Conservation (phyloP, 2,329 filamentous ascomycete genomes). For the Botrytis fabae region DNA sequence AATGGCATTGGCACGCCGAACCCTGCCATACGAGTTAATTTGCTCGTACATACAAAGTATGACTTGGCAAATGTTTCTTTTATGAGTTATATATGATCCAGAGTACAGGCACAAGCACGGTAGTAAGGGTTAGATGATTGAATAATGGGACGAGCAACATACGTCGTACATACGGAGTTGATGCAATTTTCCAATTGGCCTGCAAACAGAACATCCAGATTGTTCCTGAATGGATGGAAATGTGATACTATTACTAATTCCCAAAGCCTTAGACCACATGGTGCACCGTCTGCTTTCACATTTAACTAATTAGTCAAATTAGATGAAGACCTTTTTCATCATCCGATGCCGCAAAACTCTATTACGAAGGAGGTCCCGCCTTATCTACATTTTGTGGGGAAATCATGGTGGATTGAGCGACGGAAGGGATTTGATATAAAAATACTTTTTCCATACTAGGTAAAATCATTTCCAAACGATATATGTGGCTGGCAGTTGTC, state of each 20-base stretch:
- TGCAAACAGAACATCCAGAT: background rate
- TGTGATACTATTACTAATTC: conserved; percentile 3
- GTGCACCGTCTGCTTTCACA: background rate
- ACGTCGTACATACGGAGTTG: background rate
- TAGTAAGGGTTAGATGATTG: background rate
- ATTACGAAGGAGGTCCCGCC: conserved; percentile 8
- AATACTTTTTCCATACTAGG: background rate
- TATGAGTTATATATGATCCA: background rate
- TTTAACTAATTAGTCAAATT: conserved; percentile 7
- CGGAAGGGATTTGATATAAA: conserved; percentile 10
- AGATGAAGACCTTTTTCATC: conserved; percentile 16
- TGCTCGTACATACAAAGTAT: background rate
- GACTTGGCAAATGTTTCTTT: background rate
- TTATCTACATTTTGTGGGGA: conserved; percentile 15
- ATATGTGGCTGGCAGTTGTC: background rate
- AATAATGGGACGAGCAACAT: background rate
- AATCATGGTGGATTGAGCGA: background rate
- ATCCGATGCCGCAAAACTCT: conserved; percentile 19
- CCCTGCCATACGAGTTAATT: background rate
- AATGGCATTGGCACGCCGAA: background rate
- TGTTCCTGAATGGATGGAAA: background rate
- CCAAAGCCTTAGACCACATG: background rate
- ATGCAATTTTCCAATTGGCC: background rate
- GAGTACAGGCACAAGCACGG: background rate
- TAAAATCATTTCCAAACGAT: background rate